Evolutionary conservation across 139 green algal genomes (phyloP).

Genomic region (Asterochloris sp.): DNA sequence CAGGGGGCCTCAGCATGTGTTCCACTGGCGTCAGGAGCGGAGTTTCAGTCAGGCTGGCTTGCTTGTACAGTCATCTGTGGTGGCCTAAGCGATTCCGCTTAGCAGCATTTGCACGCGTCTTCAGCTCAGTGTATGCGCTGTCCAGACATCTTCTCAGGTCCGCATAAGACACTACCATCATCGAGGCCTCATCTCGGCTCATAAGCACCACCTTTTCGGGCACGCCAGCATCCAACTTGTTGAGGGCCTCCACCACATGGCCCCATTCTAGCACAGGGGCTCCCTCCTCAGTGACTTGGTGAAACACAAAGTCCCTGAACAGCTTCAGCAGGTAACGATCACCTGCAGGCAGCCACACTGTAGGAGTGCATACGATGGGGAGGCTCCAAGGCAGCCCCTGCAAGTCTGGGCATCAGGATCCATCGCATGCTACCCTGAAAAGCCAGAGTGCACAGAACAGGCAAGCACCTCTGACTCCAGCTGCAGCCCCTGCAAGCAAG

Average conservation of each 20-base stretch:
- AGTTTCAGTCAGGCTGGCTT: too few species aligned
- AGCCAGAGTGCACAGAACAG: neutral
- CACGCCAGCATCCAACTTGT: conserved; percentile 85
- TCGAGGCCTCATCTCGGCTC: conserved; percentile 75
- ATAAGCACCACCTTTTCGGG: conserved; percentile 80
- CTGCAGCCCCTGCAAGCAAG: too few species aligned
- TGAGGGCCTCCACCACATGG: conserved; percentile 79
- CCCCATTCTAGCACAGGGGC: conserved; percentile 83
- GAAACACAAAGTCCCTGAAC: conserved; percentile 91
- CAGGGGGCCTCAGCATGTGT: too few species aligned
- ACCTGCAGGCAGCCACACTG: conserved; percentile 27
- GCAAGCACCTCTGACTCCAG: neutral
- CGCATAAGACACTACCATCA: conserved; percentile 88
- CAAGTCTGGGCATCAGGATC: neutral
- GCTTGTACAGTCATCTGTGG: too few species aligned
- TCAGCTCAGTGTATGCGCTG: conserved; percentile 53
- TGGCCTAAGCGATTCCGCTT: neutral
- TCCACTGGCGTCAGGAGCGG: too few species aligned
- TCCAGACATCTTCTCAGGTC: conserved; percentile 77
- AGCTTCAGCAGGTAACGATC: conserved; percentile 89
- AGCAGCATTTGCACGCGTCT: neutral
- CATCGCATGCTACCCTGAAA: neutral
- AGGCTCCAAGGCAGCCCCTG: neutral
- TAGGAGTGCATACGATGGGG: neutral
- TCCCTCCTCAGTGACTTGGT: conserved; percentile 70